Conservation (phyloP, 2,329 filamentous ascomycete species). For the Apiospora sp. region DNA sequence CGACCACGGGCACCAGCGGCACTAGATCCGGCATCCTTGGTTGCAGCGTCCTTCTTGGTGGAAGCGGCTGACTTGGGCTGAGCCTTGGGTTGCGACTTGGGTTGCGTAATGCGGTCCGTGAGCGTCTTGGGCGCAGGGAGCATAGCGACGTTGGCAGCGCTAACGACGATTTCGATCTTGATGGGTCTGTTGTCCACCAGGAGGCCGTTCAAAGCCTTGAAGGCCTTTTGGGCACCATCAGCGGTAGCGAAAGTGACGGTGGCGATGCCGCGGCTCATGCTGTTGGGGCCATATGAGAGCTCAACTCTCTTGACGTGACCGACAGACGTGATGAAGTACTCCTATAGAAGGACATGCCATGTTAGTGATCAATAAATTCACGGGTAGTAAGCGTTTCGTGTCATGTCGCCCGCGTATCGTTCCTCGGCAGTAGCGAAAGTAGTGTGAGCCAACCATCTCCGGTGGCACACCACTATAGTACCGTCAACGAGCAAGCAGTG, state of each 20-base stretch:
- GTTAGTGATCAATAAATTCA: conserved; percentile 69
- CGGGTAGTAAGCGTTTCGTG: conserved; percentile 41
- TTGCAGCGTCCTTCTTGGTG: conserved; percentile 67
- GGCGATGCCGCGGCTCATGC: conserved; percentile 89
- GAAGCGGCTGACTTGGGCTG: conserved; percentile 84
- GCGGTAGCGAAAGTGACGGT: conserved; percentile 85
- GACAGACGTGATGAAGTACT: conserved; percentile 91
- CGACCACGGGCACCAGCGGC: conserved; percentile 55
- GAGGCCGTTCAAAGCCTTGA: conserved; percentile 84
- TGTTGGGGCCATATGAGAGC: conserved; percentile 91
- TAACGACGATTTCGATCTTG: conserved; percentile 94
- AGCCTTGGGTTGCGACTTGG: conserved; percentile 75
- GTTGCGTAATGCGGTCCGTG: conserved; percentile 80
- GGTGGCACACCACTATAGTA: conserved; percentile 35
- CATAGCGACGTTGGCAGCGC: conserved; percentile 74
- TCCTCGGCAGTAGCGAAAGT: neutral
- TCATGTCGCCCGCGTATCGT: conserved; percentile 30
- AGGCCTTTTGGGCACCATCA: conserved; percentile 85
- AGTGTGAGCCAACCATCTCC: conserved; percentile 35
- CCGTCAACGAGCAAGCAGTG: conserved; percentile 68
- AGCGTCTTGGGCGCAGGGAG: conserved; percentile 75
- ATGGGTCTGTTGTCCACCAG: conserved; percentile 90
- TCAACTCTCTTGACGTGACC: conserved; percentile 91
- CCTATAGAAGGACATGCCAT: conserved; percentile 73
- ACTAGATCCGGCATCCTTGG: conserved; percentile 52